Base-by-base conservation (phyloP, 257 asterid genomes). In the Scutellaria barbata region DNA sequence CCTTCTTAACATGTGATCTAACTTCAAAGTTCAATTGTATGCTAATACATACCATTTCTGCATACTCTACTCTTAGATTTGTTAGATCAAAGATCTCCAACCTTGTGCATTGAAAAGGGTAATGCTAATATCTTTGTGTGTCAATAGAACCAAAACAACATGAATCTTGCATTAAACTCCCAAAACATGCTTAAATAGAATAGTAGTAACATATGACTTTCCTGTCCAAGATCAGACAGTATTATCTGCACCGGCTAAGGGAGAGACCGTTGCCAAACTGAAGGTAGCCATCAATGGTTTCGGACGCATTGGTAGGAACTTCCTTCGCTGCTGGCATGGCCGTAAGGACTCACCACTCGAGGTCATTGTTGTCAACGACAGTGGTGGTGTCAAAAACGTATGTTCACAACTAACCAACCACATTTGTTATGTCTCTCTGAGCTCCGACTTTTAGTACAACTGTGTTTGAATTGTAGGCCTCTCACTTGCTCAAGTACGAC, bases 321-420 rank as follows among this genome's bases (percentile, higher is more conserved):
- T 92, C 81, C 96, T 92, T 40, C 88, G 96, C 10, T 93, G 97
- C 86, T 93, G 98, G 97, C 98, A 93, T 46, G 98, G 96, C 6
- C 88, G 96, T 42, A 83, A 90, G 75, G 88, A 90, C 66, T 90
- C 98, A 18, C 98, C 97, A n/a, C 88, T 90, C 4, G 98, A 92
- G 2, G 98, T 92, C 11, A 56, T 92, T 22, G 92, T 88, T 12
- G 87, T 90, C 74, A 92, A 92, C 35, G 97, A 92, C 89, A 92
- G 97, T 63, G 97, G 93, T 0, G 96, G 98, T 83, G 98, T 92
- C 18, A 92, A 88, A 81, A 92, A 88, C 33, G 97, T 90, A 84
- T 73, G 95, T 71, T 16, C 10, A 37, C 20, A 72, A 45, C 60
- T 7, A 16, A 10, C 13, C 6, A 41, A 22, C 6, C 41, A 7